Conservation (phyloP, 2,329 filamentous ascomycete genomes). For the Bretziella fagacearum region DNA sequence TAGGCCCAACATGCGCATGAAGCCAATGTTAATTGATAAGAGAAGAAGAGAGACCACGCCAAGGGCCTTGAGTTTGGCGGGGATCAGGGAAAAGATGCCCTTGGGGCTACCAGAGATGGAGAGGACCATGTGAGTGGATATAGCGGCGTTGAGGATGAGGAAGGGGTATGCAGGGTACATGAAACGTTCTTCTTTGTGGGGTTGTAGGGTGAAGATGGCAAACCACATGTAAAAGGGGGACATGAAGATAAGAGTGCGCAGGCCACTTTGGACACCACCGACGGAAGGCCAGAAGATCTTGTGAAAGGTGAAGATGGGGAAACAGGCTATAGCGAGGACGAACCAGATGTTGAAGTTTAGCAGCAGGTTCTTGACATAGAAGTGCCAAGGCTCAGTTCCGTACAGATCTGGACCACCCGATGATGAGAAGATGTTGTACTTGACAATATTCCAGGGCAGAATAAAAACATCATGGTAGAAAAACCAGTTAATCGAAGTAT, state of each 20-base stretch:
- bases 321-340: slow-evolving; percentile 52
- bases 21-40: slow-evolving; percentile 45
- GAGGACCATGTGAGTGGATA: slow-evolving; percentile 67
- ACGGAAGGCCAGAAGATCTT: slow-evolving; percentile 45
- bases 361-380: slow-evolving; percentile 78
- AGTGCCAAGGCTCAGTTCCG: slow-evolving; percentile 91
- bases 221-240: slow-evolving; percentile 91
- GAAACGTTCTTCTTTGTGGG: slow-evolving; percentile 95
- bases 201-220: slow-evolving; percentile 73
- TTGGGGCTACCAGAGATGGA: slow-evolving; percentile 56
- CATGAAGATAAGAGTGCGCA: slow-evolving; percentile 63
- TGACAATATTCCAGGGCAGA: slow-evolving; percentile 82
- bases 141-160: slow-evolving; percentile 71
- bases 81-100: slow-evolving; percentile 52
- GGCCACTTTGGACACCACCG: slow-evolving; percentile 48
- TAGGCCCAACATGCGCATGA: slow-evolving; percentile 58
- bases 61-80: slow-evolving; percentile 55
- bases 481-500: slow-evolving; percentile 58
- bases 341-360: slow-evolving; percentile 98
- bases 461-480: slow-evolving; percentile 68
- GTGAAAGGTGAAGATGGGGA: slow-evolving; percentile 62
- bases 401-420: slow-evolving; percentile 79
- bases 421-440: slow-evolving; percentile 83
- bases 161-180: slow-evolving; percentile 97
- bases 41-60: slow-evolving; percentile 44